Base-by-base conservation (phyloP, 2,329 filamentous ascomycete genomes). In the Pezicula radicicola region DNA sequence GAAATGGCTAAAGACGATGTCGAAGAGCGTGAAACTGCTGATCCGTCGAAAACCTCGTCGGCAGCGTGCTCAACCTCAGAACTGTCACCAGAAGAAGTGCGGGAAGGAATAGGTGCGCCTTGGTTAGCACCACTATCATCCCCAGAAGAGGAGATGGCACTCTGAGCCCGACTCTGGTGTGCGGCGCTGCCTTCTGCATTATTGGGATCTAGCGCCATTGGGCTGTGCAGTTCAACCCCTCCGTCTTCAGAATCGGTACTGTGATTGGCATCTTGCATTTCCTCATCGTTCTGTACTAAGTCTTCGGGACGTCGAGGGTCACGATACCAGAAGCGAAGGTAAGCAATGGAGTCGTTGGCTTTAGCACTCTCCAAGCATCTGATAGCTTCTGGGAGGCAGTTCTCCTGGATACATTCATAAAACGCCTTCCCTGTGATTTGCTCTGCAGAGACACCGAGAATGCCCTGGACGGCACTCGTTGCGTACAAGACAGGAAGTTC, bases 261-360 rank as follows among this genome's bases (percentile, higher is more conserved):
- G 30, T 68, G 65, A 41, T 63, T 69, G 27, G 64, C 73, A 19
- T 72, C 70, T 27, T 75, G 68, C 18, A 68, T 67, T 10, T 69
- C 70, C 10, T 71, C 68, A 9, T 75, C 70, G 16, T 68, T 67
- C 39, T 72, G 66, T 13, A 13, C 19, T 10, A 77, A 70, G 47
- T 81, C 76, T 50, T 80, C 77, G 27, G 76, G 77, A 51, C 79
- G 74, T 28, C 86, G 77, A 16, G 89, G 89, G 65, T 94, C 87
- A 49, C 88, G 80, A 63, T 88, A 93, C 80, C 85, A 89, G 67
- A 95, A 96, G 16, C 91, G 87, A 53, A 96, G 75, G 63, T 96
- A 95, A 2, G 91, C 90, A 62, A 95, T 94, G 2, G 91, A 95
- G 66, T 96, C 89, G 62, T 96, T 95, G 27, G 87, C 87, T 67